phyloP scores from a whole-genome alignment of 441 rosid species.

The Arabidopsis lyrata region DNA sequence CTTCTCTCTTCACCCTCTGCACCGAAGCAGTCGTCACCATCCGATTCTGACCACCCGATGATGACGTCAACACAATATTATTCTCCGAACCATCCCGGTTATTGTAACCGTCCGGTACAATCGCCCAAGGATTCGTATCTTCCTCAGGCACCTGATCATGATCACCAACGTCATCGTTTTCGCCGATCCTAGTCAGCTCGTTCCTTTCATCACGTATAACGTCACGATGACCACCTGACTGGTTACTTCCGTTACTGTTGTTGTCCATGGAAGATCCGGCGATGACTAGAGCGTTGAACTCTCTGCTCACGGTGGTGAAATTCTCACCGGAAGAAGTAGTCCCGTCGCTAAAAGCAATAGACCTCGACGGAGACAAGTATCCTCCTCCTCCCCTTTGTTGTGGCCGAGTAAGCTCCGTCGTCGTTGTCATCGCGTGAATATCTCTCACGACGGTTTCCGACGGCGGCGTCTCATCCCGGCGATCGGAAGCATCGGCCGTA shows the following conservation, averaged over 20 bases:
- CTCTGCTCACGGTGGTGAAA: slow-evolving; percentile 88
- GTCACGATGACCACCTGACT: slow-evolving; percentile 21
- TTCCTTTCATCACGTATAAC: slow-evolving; percentile 29
- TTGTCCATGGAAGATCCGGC: slow-evolving; percentile 74
- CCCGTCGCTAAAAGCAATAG: slow-evolving; percentile 50
- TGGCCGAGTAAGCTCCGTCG: slow-evolving; percentile 58
- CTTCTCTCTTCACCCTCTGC: slow-evolving; percentile 88
- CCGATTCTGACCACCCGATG: slow-evolving; percentile 28
- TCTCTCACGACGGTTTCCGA: slow-evolving; percentile 56
- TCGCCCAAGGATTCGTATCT: slow-evolving; percentile 87
- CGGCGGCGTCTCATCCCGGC: slow-evolving; percentile 29
- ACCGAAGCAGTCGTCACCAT: slow-evolving; percentile 56
- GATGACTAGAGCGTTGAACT: slow-evolving; percentile 85
- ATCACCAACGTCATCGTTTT: slow-evolving; percentile 42
- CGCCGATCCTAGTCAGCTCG: slow-evolving; percentile 72
- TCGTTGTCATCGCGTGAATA: slow-evolving; percentile 84
- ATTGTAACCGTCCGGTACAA: slow-evolving; percentile 65
- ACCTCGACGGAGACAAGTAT: slow-evolving; percentile 52
- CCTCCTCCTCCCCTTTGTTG: slow-evolving; percentile 40
- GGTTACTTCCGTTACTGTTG: slow-evolving; percentile 29
- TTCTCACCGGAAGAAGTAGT: slow-evolving; percentile 70
- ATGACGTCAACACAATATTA: slow-evolving; percentile 32
- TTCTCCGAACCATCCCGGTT: slow-evolving; percentile 28
- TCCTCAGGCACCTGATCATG: slow-evolving; percentile 47
- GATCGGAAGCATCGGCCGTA: slow-evolving; percentile 3